Conservation (phyloP, 352 stramenopile genomes). For the Phytophthora chlamydospora region DNA sequence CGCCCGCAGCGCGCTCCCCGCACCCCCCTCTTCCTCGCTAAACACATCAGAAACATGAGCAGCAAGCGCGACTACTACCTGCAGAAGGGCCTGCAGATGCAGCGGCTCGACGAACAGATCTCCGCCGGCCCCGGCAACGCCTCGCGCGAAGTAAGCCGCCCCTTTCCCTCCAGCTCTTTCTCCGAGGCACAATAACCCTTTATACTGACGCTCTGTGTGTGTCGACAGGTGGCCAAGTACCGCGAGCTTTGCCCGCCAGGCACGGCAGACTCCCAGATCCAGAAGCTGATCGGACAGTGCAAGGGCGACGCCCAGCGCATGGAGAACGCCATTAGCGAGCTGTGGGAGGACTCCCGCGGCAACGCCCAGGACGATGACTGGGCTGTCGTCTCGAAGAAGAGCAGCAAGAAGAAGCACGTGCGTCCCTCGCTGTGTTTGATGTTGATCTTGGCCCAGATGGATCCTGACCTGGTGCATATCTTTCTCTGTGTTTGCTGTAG, state of each 20-base stretch:
- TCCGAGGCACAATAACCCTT: background rate
- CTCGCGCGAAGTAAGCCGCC: conserved; percentile 60
- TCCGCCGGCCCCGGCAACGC: conserved; percentile 43
- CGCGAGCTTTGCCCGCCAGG: conserved; percentile 83
- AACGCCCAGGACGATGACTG: conserved; percentile 70
- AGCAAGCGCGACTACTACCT: conserved; percentile 84
- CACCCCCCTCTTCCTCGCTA: conserved; percentile 19
- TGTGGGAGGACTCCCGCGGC: conserved; percentile 84
- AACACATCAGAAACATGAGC: conserved; percentile 73
- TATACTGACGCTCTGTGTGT: conserved; percentile 4
- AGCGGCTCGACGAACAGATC: conserved; percentile 77
- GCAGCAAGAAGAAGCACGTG: conserved; percentile 72
- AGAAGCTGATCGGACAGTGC: conserved; percentile 68
- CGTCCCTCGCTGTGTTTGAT: background rate
- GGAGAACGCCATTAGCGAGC: conserved; percentile 77
- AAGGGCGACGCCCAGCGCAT: conserved; percentile 78
- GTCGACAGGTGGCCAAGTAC: conserved; percentile 70
- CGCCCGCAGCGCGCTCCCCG: conserved; percentile 10
- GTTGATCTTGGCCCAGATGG: too few species aligned
- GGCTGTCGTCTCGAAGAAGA: conserved; percentile 83
- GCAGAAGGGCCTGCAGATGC: conserved; percentile 81
- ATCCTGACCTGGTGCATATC: background rate
- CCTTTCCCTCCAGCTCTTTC: background rate
- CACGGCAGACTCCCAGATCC: conserved; percentile 78
- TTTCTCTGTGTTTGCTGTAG: conserved; percentile 14